Conservation (phyloP, 2,329 filamentous ascomycete species). For the Venturia nashicola region DNA sequence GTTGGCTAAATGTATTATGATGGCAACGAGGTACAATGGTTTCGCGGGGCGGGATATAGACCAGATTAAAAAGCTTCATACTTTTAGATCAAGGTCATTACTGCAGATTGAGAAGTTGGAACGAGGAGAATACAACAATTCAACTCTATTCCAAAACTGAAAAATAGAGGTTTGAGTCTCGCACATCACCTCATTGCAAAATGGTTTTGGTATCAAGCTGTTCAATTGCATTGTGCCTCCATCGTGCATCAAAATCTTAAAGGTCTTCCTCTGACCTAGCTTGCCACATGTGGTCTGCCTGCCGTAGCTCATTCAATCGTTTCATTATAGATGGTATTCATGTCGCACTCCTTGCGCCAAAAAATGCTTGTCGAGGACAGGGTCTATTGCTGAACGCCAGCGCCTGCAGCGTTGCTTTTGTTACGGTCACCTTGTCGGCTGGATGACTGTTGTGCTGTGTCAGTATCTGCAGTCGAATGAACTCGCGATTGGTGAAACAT, state of each 20-base stretch:
- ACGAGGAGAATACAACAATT: no score
- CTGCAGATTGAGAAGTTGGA: no score
- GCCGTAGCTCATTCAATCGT: neutral
- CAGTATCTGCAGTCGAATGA: neutral
- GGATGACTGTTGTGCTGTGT: neutral
- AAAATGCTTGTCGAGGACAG: neutral
- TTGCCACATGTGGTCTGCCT: neutral
- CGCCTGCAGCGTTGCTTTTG: constrained; percentile 6
- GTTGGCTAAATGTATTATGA: neutral
- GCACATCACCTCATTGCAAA: neutral
- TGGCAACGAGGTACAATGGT: neutral
- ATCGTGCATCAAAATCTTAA: neutral
- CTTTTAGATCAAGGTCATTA: no score
- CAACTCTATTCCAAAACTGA: no score
- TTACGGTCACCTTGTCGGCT: constrained; percentile 10
- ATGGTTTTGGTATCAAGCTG: neutral
- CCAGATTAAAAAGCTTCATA: no score
- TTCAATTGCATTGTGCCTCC: neutral
- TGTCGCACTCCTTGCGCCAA: neutral
- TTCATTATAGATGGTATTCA: neutral
- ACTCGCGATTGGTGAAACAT: neutral
- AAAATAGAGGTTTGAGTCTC: no score
- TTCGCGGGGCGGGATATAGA: no score
- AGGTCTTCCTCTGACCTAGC: neutral
- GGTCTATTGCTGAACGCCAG: neutral